Evolutionary conservation across 352 stramenopile species (phyloP), one percentile per base, ranked within the genome.

Genomic region (Globisporangium echinulatum): DNA sequence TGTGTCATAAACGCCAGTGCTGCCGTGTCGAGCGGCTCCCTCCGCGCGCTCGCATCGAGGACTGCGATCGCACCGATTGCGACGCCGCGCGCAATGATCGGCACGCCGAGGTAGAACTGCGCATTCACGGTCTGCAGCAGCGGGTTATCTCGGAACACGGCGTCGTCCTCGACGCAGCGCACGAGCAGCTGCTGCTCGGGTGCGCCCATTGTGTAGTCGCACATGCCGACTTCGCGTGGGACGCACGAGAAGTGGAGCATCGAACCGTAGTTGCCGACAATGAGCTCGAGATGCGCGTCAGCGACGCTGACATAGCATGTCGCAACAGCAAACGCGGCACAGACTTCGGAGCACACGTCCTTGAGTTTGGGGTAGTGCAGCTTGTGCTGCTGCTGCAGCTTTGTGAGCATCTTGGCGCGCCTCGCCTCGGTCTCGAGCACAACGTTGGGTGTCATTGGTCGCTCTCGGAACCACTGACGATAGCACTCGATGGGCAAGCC

Each of bases 151-250:
- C 60, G 61, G 36, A 63, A 71, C 37, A 48, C 36, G 1, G 47
- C 17, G n/a, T 64, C 44, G 7, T 43, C 36, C 7, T 47, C 19
- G 4, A 61, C 58, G 46, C 58, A 49, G 17, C 13, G 38, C 14
- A 72, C 38, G 10, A 60, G 47, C 1, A 72, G 49, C 19, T 58
- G 44, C 19, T 66, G 54, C 7, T 67, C 62, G 0, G 54, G 15
- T 5, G 58, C 33, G 10, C 66, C 63, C 9, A 71, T 57, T 3
- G 56, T 40, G 56, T 60, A 60, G 56, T 71, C 67, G 38, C 67
- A 74, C 64, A 74, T 69, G 48, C 61, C 57, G 37, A 74, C 69
- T 42, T 71, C 64, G 17, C 67, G 61, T 17, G 67, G 64, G 19
- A 74, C 47, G 53, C 60, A 69, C 2, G 64, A 74, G 47, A 67